These are phyloP conservation scores for Neofusicoccum parvum DNA, from an alignment of 2,329 filamentous ascomycete species.

Conservation along the genomic window DNA sequence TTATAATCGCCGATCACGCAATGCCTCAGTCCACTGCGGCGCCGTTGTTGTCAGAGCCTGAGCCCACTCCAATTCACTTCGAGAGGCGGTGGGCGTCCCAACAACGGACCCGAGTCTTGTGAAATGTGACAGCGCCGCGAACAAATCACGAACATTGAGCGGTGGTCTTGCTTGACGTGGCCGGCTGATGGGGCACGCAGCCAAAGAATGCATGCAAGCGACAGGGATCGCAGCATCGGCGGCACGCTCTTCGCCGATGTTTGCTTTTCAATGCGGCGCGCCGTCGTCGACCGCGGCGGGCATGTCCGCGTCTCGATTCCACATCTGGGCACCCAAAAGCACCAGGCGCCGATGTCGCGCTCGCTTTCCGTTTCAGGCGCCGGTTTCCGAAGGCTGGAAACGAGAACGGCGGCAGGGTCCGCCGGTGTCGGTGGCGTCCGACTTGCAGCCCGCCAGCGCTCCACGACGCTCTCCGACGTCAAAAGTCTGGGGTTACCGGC, in stretches of 20 bases:
- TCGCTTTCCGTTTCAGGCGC: neutral
- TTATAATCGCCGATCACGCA: conserved; percentile 1
- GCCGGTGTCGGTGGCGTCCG: conserved; percentile 17
- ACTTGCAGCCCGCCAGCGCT: neutral
- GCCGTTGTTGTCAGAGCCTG: neutral
- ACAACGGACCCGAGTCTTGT: neutral
- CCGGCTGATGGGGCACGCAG: neutral
- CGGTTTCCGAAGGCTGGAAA: neutral
- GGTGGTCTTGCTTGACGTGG: neutral
- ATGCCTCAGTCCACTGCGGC: neutral
- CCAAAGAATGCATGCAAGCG: conserved; percentile 2
- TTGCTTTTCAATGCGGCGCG: no score
- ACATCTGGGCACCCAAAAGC: neutral
- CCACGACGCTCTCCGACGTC: neutral
- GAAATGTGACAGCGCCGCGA: neutral
- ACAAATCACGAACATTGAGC: neutral
- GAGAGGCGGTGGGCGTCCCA: conserved; percentile 17
- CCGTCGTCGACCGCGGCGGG: neutral
- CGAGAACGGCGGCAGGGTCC: neutral
- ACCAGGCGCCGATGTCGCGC: conserved; percentile 5
- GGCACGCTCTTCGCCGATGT: no score
- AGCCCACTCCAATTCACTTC: neutral
- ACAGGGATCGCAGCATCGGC: neutral
- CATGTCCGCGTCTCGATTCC: neutral
- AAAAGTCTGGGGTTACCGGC: conserved; percentile 4